A percentile compares a stretch with the other conserved stretches of the same genome.
Conservation (phyloP, 306 rosid species). For the Acacia crassicarpa region DNA sequence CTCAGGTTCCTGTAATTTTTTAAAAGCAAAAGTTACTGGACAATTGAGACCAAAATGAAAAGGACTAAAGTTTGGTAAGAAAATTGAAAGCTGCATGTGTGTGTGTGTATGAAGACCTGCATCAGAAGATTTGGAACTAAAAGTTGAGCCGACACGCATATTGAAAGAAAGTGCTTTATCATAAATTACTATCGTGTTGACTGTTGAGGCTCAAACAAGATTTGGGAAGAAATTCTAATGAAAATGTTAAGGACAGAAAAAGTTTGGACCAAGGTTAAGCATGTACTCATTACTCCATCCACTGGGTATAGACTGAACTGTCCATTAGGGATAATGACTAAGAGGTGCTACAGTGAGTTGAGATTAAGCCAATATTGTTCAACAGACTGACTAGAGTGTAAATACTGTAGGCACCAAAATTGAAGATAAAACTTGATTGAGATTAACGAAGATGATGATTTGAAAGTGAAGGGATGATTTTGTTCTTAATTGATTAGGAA, state of each 20-base stretch:
- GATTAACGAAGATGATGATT: conserved; percentile 11
- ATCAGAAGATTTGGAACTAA: conserved; percentile 15
- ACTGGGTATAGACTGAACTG: neutral
- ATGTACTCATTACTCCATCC: conserved; percentile 14
- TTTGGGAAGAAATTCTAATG: conserved; percentile 12
- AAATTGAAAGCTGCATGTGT: conserved; percentile 2
- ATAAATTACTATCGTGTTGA: neutral
- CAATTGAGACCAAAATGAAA: conserved; percentile 10
- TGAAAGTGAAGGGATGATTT: neutral
- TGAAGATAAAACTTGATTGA: neutral
- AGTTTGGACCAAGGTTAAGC: neutral
- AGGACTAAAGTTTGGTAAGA: neutral
- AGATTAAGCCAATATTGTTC: conserved; percentile 11
- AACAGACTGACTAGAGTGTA: neutral
- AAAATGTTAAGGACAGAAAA: neutral
- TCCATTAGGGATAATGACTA: neutral
- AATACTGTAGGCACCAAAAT: neutral
- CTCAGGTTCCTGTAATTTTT: conserved; percentile 72
- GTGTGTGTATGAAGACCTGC: neutral
- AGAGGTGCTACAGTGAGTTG: neutral
- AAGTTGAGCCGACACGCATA: conserved; percentile 21
- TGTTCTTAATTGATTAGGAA: neutral
- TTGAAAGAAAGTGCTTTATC: neutral
- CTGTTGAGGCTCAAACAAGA: neutral
- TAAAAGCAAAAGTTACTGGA: conserved; percentile 18